A percentile compares a stretch with the other conserved stretches of the same genome.
These are phyloP conservation scores for Leishmania major DNA, from an alignment of 208 protist genomes.

Conservation along the genomic window DNA sequence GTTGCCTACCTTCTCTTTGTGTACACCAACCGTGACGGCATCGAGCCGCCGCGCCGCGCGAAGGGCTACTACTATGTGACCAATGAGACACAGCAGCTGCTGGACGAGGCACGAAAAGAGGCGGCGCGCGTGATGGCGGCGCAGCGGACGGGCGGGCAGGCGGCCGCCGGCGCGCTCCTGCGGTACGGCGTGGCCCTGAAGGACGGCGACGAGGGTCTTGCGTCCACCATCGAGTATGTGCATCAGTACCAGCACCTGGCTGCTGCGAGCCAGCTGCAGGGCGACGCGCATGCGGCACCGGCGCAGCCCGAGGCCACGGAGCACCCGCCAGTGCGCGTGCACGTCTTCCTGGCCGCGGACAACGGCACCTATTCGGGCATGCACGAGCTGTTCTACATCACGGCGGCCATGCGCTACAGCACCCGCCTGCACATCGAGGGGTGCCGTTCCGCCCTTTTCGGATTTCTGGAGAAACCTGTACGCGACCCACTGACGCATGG, in stretches of 20 bases:
- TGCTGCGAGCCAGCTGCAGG: neutral
- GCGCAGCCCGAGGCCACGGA: neutral
- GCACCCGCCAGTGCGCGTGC: constrained; percentile 27
- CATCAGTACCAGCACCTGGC: constrained; percentile 25
- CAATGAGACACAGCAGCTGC: constrained; percentile 33
- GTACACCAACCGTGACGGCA: constrained; percentile 25
- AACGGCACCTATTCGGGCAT: constrained; percentile 60
- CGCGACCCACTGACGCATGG: no score
- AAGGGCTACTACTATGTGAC: constrained; percentile 29
- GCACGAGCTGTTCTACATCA: constrained; percentile 57
- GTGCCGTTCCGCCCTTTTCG: constrained; percentile 48
- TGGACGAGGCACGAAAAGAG: constrained; percentile 33
- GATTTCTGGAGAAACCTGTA: constrained; percentile 42
- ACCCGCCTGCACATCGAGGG: constrained; percentile 28
- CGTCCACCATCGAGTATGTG: constrained; percentile 28
- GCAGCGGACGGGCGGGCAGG: constrained; percentile 6
- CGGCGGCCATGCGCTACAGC: constrained; percentile 46
- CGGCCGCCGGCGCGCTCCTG: constrained; percentile 6
- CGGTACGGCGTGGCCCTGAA: constrained; percentile 31
- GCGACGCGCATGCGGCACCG: neutral
- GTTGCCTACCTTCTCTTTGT: constrained; percentile 29
- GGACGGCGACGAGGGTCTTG: constrained; percentile 31
- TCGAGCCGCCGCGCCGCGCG: constrained; percentile 13
- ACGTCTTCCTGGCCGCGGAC: constrained; percentile 64
- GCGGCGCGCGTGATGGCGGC: constrained; percentile 25